Evolutionary conservation across 305 asterid species (phyloP), one percentile per base, ranked within the genome.

Genomic region (Striga hermonthica): DNA sequence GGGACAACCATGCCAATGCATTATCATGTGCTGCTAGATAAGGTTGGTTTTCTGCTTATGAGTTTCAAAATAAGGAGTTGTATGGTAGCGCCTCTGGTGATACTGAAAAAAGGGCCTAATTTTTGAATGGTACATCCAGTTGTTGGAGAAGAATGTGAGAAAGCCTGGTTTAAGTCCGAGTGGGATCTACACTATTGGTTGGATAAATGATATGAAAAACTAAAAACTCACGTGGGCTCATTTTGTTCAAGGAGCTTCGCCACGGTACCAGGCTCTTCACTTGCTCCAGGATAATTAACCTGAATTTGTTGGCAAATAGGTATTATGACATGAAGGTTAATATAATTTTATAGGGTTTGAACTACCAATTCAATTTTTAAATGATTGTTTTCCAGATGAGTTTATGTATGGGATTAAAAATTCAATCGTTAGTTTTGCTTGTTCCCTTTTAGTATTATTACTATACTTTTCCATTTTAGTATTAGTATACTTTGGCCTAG

Each of bases 241-340:
- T 83, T 69, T 64, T 83, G 61, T 79, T 83, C 69, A 84, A 89
- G 37, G 98, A 91, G 50, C 82, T 89, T n/a, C 87, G 97, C 6
- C 86, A 81, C 7, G 90, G 95, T 35, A 83, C 44, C 87, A 86
- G 73, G 98, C 97, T 9, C 90, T 91, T 37, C 85, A 85, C 34
- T 66, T 87, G 56, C 94, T 91, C 55, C 97, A 91, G 81, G 95
- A 91, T 39, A 91, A 91, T 44, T 91, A 89, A 37, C 97, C 98
- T 38, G 98, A 91, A 74, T 89, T 91, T 73, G 98, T 91, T 49
- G 90, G 92, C 77, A 82, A 80, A 75, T 95, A 91, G 87, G 98
- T 87, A 80, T 2, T 13, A 40, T 4, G 4, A 62, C 31, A 22
- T 22, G 11, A 10, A 69, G 7, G 10, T 15, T 8, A 14, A 7